Base-by-base conservation (phyloP, 2,329 filamentous ascomycete species). In the Fusarium paranaense region DNA sequence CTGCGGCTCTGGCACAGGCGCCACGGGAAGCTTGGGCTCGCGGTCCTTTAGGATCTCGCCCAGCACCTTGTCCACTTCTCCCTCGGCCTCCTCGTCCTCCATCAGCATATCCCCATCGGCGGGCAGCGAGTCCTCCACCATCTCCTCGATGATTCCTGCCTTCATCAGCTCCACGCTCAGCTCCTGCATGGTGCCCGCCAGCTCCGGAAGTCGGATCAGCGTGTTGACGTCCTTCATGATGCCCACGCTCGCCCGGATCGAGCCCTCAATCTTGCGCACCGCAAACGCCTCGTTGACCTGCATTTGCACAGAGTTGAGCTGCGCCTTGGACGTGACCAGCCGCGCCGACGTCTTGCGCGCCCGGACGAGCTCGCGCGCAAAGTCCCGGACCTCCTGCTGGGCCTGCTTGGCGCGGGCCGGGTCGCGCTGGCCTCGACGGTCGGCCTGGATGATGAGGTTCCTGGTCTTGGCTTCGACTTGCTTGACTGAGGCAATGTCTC, bases 221-320 rank as follows among this genome's bases (percentile, higher is more conserved):
- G 88, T 90, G 83, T 98, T 98, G 69, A 99, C 95, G 82, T 98
- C 95, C 84, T 95, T 96, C 97, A 99, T 98, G 77, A 99, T 95
- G 52, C 94, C 93, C 10, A 96, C 95, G 77, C 92, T 94, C 47
- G 93, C 92, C 76, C 91, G 90, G 80, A 99, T 95, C 79, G 93
- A 95, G 54, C 95, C 96, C 84, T 98, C 95, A 73, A 99, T 98
- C 87, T 97, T 97, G 77, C 95, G 92, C 78, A 98, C 92, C 2
- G 95, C 94, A 83, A 98, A 98, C 2, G 97, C 95, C 85, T 98
- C 96, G 80, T 95, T 95, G 80, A 99, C 96, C 85, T 98, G 97
- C 95, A 98, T 97, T 83, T 96, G 93, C 50, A 99, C 96, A 76
- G 93, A 96, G 81, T 92, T 92, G 57, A 99, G 90, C 85, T 98